Evolutionary conservation across 2,329 filamentous ascomycete species (phyloP), one percentile per base, ranked within the genome.

Genomic region (Cytospora schulzeri): DNA sequence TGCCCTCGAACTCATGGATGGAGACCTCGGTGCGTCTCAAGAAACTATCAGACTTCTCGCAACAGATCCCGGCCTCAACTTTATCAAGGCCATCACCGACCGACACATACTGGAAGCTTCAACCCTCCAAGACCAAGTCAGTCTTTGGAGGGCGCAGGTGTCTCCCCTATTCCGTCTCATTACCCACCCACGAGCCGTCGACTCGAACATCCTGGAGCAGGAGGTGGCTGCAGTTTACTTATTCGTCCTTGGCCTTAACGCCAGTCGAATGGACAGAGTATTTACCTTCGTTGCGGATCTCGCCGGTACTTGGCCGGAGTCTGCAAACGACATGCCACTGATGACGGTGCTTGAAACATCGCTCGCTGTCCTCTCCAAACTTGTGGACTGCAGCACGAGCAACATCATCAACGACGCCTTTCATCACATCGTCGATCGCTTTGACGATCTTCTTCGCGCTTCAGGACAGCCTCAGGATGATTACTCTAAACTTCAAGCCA

Each of bases 171-270:
- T 80, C 38, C 64, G 69, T 8, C 53, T 79, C 8, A 63, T 79
- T 15, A 76, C 74, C 1, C 76, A 80, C 29, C 62, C 69, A 4
- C 68, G 70, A 5, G 72, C 78, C 8, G 64, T 74, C 1, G 73
- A 76, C 54, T 80, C 77, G 9, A 73, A 75, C 14, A 70, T 79
- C 0, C 69, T 81, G 17, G 78, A 80, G 60, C 72, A 75, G 41
- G 69, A 79, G 38, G 74, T 78, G 1, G 72, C 74, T 3, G 61
- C 57, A 0, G 71, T 79, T 19, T 76, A 73, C 66, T 77, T 74
- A 45, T 76, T 73, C 54, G 58, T 79, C 0, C 63, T 72, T 8
- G 78, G 78, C 8, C 64, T 76, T 33, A 73, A 75, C 1, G 75
- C 74, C 2, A 45, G 4, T 1, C 66, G 70, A 2, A 65, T 79